Base-by-base conservation (phyloP, 2,329 filamentous ascomycete genomes). In the Ophiostoma populinum region DNA sequence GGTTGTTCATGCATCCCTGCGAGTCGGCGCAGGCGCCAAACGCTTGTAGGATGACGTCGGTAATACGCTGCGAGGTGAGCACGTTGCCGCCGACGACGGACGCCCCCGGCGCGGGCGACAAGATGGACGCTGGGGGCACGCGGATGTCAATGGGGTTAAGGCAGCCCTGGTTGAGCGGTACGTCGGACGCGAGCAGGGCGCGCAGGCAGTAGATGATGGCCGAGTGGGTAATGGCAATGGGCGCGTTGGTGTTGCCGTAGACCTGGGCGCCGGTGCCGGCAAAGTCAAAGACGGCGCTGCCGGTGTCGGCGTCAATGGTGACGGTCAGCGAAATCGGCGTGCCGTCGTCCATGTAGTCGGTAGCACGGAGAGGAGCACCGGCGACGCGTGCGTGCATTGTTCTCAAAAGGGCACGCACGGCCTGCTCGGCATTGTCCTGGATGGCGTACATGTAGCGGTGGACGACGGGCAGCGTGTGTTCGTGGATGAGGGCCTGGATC, bases 401-500 rank as follows among this genome's bases (percentile, higher is more conserved):
- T 47, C 78, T 82, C 16, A 87, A 59, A 4, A 87, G 59, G 31
- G 68, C 68, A 9, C 79, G 67, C 0, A 90, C 81, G 12, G 72
- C 74, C 1, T 70, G 58, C 45, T 82, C 80, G 0, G 80, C 81
- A 24, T 81, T 85, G 29, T 69, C 63, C 50, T 86, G 80, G 38
- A 87, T 86, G 31, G 66, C 75, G 28, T 65, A 61, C 80, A 87
- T 86, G 51, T 85, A 85, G 46, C 78, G 74, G 41, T 80, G 72
- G 2, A 41, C 80, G 0, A 76, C 73, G 2, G 71, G 60, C 41
- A 80, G 71, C 7, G 72, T 70, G 43, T 82, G 85, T 46, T 87
- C 80, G 11, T 70, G 63, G 42, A 86, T 81, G 2, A 86, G 58
- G 0, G 67, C 62, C 20, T 63, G 65, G 41, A 86, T 85, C n/a